Base-by-base conservation (phyloP, 2,329 filamentous ascomycete species). In the Penicillium sp. region DNA sequence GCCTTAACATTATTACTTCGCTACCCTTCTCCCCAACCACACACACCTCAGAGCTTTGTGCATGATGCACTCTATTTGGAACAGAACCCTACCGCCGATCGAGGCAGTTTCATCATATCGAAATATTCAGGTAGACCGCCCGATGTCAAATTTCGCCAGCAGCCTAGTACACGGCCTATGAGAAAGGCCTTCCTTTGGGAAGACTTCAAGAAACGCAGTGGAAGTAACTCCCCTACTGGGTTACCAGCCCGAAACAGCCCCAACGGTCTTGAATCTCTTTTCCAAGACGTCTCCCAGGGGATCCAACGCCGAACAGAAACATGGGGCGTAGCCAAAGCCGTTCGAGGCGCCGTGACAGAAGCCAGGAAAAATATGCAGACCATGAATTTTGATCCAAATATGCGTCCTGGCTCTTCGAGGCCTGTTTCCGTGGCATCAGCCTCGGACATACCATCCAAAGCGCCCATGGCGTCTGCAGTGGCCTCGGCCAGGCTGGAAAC, bases 1-100 rank as follows among this genome's bases (percentile, higher is more conserved):
- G 93, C 90, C 9, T 78, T 99, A 51, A 88, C 90, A 54, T 76
- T 95, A 1, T 79, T 97, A 26, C 81, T 97, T 2, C 90, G 90
- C 65, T 97, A 97, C 63, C 91, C 91, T 2, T 78, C 85, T 1
- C 88, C 88, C 2, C 68, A 79, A 5, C 81, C 85, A 1, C 78
- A 88, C 61, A 85, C 85, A 0, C 88, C 92, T 16, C 85, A 89
- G 62, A 89, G 87, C 0, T 90, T 97, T 65, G 89, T 96, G 45
- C 84, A 90, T 56, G 94, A 99, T 73, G 94, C 92, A 1, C 72
- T 94, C 16, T 78, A 78, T 53, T 63, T 81, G 38, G 76, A 78
- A 49, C 72, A 76, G 45, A 76, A 78, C 37, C 69, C 72, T 22
- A 77, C 72, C 5, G 64, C 70, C 11, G 75, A 78, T 34, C 72